These are phyloP conservation scores for Colletotrichum euphorbiae DNA, from an alignment of 2,329 filamentous ascomycete species.

Conservation along the genomic window DNA sequence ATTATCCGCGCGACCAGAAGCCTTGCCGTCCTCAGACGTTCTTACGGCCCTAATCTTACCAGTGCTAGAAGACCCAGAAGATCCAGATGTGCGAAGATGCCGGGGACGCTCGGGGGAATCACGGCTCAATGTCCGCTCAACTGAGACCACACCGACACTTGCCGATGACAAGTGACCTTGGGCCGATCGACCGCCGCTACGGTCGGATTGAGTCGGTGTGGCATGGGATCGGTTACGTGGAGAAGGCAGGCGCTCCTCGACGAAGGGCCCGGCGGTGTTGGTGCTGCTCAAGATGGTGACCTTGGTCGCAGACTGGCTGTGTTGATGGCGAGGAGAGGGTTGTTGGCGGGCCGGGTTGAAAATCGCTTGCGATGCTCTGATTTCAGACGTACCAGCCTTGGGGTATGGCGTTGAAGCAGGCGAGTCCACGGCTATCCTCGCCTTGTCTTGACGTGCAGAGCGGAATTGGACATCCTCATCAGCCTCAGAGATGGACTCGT, in stretches of 20 bases:
- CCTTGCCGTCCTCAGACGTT: constrained; percentile 68
- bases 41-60: constrained; percentile 65
- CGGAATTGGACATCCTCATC: constrained; percentile 51
- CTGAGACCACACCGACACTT: constrained; percentile 53
- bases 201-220: constrained; percentile 38
- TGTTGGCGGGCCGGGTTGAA: constrained; percentile 40
- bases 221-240: constrained; percentile 45
- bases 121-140: constrained; percentile 48
- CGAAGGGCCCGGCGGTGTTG: constrained; percentile 46
- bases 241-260: constrained; percentile 49
- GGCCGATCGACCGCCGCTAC: constrained; percentile 38
- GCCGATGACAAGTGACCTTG: constrained; percentile 39
- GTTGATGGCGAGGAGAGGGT: constrained; percentile 41
- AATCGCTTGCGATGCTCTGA: constrained; percentile 40
- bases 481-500: constrained; percentile 57
- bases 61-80: constrained; percentile 62
- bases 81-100: constrained; percentile 61
- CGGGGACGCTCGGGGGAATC: constrained; percentile 44
- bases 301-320: constrained; percentile 47
- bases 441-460: constrained; percentile 20
- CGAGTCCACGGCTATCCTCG: constrained; percentile 10
- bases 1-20: constrained; percentile 62
- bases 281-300: constrained; percentile 49
- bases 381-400: constrained; percentile 27
- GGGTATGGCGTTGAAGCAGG: constrained; percentile 23